Evolutionary conservation across 805 yeast genomes (phyloP), one percentile per base, ranked within the genome.

Genomic region (Saccharomycopsis fibuligera): DNA sequence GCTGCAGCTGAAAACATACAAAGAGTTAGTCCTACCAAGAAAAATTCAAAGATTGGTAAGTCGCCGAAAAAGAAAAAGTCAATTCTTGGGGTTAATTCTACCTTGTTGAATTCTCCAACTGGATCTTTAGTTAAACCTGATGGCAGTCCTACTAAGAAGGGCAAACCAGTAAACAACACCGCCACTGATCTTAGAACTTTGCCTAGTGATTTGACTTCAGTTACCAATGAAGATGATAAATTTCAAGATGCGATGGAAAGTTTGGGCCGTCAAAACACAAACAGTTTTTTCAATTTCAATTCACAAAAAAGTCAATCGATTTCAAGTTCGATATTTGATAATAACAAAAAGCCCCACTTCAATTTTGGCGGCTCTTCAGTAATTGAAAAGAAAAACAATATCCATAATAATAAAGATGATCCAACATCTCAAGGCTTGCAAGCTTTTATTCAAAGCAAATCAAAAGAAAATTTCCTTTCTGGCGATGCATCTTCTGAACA

Each of bases 221-320:
- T 17, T 29, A 23, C 29, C 12, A 25, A 33, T 27, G 35, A 47
- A 12, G 35, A 41, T 22, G 46, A 41, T 33, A 44, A 29, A 41
- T 45, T 22, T 31, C 44, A 24, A 40, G 52, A 47, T 19, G 52
- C 52, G 10, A 37, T 47, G 19, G 50, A 47, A 30, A 46, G 47
- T 17, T 23, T 46, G 23, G 40, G 47, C 21, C 47, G 47, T n/a
- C 38, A 46, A 25, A 46, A 40, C 27, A 46, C 49, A 16, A 21
- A 16, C 19, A 41, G 47, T 25, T 16, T 40, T 22, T 39, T 46
- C n/a, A 46, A 33, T 25, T 46, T 46, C 31, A 33, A 39, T 31
- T 29, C 30, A 9, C 14, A 12, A 9, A 25, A 38, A 25, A 12
- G 17, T 16, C 27, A 38, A 33, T 41, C 44, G 8, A 41, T 41